Base-by-base conservation (phyloP, 148 eudicot genomes). In the Persicaria tinctoria region DNA sequence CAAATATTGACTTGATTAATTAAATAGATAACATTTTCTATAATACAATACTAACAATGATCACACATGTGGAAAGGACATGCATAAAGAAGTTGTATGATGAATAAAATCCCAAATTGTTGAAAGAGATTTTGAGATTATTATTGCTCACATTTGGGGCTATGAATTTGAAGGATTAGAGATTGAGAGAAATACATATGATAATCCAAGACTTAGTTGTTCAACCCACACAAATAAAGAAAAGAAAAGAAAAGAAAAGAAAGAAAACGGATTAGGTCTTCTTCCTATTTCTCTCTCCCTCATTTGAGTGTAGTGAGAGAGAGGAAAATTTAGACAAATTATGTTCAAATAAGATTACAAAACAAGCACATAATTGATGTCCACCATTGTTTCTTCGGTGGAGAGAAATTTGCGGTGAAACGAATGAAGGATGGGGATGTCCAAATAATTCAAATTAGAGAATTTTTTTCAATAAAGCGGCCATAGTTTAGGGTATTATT, bases 191-290 rank as follows among this genome's bases (percentile, higher is more conserved):
- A 10, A 50, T 50, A 13, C 20, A 4, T 3, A 3, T 3, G 60
- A 55, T 55, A 20, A 55, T 55, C 18, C 23, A 6, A 55, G 18
- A 55, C 20, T 20, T n/a, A 0, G 7, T 16, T n/a, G 60, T 55
- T 55, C 5, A 55, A n/a, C 20, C 20, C 60, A 55, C 7, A 55
- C 18, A 55, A 55, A 55, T 14, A 3, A 55, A 55, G 53, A 50
- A 10, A 50, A 50, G 3, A 59, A 3, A 45, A 32, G 20, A 45
- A 62, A 62, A 32, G 68, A 38, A 18, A 63, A 63, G 46, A 63
- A 63, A 63, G 68, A 63, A 63, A 63, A 63, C 46, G 16, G 46
- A 63, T 9, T 32, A 32, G 41, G 68, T 32, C 68, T 63, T 63
- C 68, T 63, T 32, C 9, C 68, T 63, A 16, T 63, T 63, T 63